These are phyloP conservation scores for Ganoderma sinense DNA, from an alignment of 1,284 basidiomycete genomes.

Conservation along the genomic window DNA sequence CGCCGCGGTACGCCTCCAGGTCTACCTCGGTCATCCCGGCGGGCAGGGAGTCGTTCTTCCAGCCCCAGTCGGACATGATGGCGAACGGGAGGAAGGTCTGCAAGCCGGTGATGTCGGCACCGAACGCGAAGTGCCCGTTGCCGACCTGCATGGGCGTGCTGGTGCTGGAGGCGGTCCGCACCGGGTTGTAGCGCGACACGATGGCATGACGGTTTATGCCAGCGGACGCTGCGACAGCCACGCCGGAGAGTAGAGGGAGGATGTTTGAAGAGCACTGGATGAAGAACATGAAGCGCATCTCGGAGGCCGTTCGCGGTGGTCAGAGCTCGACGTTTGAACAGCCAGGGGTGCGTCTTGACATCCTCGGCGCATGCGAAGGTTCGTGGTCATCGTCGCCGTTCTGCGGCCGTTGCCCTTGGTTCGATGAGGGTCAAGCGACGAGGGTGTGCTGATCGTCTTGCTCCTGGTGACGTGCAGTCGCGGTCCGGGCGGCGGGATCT, in stretches of 20 bases:
- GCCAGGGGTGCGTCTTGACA: neutral
- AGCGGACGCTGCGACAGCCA: neutral
- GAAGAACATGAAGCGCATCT: neutral
- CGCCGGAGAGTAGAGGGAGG: neutral
- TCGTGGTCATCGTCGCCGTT: neutral
- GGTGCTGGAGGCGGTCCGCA: conserved; percentile 53
- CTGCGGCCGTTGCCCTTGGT: neutral
- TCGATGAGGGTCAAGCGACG: neutral
- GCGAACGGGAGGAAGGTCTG: conserved; percentile 65
- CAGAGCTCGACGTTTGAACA: neutral
- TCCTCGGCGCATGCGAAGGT: neutral
- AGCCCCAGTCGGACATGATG: conserved; percentile 66
- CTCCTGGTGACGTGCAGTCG: neutral
- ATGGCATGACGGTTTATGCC: conserved; percentile 43
- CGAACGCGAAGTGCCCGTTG: conserved; percentile 70
- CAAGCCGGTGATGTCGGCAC: conserved; percentile 63
- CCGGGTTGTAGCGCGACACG: conserved; percentile 61
- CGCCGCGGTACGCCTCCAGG: conserved; percentile 55
- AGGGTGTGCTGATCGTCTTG: conserved; percentile 2
- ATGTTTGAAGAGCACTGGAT: neutral
- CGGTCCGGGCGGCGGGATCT: conserved; percentile 1
- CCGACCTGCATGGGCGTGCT: conserved; percentile 66
- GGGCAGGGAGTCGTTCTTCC: conserved; percentile 68
- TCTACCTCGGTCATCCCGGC: conserved; percentile 50
- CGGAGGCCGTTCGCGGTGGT: conserved; percentile 1